Percentiles rank a stretch among this genome's conserved stretches.
Conservation (phyloP, 441 rosid species). For the Pelargonium cotyledonis region DNA sequence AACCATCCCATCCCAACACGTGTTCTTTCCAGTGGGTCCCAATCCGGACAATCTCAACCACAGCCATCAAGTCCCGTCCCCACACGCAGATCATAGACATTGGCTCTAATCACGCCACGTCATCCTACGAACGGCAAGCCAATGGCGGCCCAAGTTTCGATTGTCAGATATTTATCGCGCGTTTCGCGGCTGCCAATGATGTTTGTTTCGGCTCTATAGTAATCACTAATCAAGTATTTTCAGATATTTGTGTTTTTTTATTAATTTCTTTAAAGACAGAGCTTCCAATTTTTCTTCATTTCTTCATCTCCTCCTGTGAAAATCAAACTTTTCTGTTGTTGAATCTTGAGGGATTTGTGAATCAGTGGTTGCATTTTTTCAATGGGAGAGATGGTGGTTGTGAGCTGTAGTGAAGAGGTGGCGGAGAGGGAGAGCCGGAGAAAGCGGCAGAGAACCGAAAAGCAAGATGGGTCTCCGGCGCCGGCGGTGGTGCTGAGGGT, state of each 20-base stretch:
- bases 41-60: not conserved
- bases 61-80: not conserved
- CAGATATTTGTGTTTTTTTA: not conserved
- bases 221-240: not conserved
- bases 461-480: constrained; percentile 24
- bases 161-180: not conserved
- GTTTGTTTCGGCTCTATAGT: no score
- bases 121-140: not conserved
- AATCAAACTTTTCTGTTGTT: not conserved
- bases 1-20: not conserved
- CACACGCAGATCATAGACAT: not conserved
- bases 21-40: not conserved
- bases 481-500: constrained; percentile 59
- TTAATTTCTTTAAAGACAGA: not conserved
- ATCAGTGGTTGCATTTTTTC: not conserved
- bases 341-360: not conserved
- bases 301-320: not conserved
- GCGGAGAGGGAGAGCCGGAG: not conserved
- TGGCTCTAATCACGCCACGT: not conserved
- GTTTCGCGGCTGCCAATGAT: not conserved
- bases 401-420: not conserved
- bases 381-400: not conserved
- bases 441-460: no score
- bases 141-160: not conserved
- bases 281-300: no score